These are phyloP conservation scores for Saturnispora ahearnii DNA, from an alignment of 805 yeast genomes.

Conservation along the genomic window DNA sequence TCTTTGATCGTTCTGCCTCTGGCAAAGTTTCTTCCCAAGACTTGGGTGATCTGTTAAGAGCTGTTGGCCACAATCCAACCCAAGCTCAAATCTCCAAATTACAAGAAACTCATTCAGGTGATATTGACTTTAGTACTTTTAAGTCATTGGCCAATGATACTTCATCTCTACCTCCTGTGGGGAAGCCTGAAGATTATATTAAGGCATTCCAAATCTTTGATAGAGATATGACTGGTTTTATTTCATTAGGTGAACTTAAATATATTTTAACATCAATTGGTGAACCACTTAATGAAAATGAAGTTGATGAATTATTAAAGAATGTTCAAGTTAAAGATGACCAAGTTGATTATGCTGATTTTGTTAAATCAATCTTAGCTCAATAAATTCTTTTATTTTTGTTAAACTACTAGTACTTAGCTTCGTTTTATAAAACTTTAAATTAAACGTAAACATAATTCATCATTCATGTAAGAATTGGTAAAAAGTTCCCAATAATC, in stretches of 20 bases:
- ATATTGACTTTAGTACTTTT: slow-evolving; percentile 69
- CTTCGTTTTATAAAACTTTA: not conserved
- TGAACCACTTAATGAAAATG: slow-evolving; percentile 81
- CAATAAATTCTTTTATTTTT: slow-evolving; percentile 38
- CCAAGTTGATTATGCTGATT: slow-evolving; percentile 91
- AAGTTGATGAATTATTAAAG: slow-evolving; percentile 91
- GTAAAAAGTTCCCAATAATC: slow-evolving; percentile 89
- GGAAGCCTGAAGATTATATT: slow-evolving; percentile 87
- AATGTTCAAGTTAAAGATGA: slow-evolving; percentile 92
- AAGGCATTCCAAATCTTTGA: slow-evolving; percentile 97
- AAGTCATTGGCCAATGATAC: slow-evolving; percentile 73
- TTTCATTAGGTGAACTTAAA: slow-evolving; percentile 93
- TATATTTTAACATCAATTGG: slow-evolving; percentile 94
- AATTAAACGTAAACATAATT: not conserved
- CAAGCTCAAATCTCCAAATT: slow-evolving; percentile 70
- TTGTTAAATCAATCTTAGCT: slow-evolving; percentile 86
- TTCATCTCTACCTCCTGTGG: slow-evolving; percentile 78
- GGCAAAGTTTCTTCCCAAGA: slow-evolving; percentile 80
- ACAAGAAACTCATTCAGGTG: slow-evolving; percentile 30
- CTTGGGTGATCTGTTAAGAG: slow-evolving; percentile 88
- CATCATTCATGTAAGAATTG: slow-evolving; percentile 40
- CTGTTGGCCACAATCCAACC: slow-evolving; percentile 98
- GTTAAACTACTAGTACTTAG: not conserved
- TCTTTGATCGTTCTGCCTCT: slow-evolving; percentile 92
- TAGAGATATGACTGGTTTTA: slow-evolving; percentile 90